These are phyloP conservation scores for Boletus rex-veris DNA, from an alignment of 768 basidiomycete genomes.

Conservation along the genomic window DNA sequence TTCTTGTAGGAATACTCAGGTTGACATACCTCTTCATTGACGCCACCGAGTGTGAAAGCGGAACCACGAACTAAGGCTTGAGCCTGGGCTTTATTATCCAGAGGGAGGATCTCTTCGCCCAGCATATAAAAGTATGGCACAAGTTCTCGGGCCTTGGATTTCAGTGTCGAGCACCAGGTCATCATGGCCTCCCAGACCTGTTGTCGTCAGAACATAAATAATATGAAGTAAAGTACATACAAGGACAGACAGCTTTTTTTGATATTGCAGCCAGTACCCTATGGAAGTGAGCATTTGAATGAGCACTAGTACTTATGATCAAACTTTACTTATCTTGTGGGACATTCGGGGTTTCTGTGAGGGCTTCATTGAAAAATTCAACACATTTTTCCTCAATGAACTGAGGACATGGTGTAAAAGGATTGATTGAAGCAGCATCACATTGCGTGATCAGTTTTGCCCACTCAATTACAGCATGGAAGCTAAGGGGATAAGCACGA, in stretches of 20 bases:
- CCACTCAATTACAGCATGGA: neutral
- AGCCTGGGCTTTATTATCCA: neutral
- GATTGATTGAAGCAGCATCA: neutral
- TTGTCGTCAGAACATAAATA: neutral
- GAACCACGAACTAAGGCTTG: neutral
- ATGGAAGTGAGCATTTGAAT: neutral
- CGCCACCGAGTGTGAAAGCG: neutral
- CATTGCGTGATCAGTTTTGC: neutral
- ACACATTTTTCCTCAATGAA: neutral
- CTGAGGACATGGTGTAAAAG: neutral
- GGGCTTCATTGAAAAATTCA: neutral
- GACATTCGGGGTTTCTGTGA: neutral
- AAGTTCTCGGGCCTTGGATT: neutral
- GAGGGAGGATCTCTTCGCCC: neutral
- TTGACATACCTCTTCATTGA: neutral
- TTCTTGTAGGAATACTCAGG: neutral
- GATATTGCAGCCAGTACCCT: neutral
- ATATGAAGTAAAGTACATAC: neutral
- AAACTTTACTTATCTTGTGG: neutral
- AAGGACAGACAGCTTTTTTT: neutral
- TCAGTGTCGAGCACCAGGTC: neutral
- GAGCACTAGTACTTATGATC: neutral
- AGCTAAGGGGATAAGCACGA: neutral
- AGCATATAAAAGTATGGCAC: neutral
- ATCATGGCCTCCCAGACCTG: neutral